These are phyloP conservation scores for Chernovozyma sophiae-reginae DNA, from an alignment of 1,139 yeast species.

Conservation along the genomic window DNA sequence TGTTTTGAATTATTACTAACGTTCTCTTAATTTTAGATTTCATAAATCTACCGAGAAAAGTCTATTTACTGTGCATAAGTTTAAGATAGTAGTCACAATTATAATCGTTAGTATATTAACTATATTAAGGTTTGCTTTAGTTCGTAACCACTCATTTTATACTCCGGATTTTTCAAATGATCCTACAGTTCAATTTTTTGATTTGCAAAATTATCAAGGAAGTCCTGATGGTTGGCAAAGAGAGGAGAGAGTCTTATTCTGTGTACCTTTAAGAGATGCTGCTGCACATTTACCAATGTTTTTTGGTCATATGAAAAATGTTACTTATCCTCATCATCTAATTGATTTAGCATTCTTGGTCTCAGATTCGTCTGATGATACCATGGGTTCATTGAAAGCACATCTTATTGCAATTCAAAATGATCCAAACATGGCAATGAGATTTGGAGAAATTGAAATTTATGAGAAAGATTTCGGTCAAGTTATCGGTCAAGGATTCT, in stretches of 20 bases:
- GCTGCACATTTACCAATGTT: constrained; percentile 63
- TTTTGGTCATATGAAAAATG: constrained; percentile 51
- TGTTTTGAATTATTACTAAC: too few relatives aligned
- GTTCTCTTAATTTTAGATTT: neutral
- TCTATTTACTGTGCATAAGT: neutral
- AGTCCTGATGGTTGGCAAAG: constrained; percentile 50
- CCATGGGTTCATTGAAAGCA: constrained; percentile 44
- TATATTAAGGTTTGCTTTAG: neutral
- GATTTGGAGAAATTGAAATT: constrained; percentile 55
- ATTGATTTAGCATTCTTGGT: constrained; percentile 58
- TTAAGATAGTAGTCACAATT: neutral
- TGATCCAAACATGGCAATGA: constrained; percentile 35
- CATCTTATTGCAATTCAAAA: constrained; percentile 43
- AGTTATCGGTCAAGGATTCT: constrained; percentile 48
- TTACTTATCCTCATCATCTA: constrained; percentile 54
- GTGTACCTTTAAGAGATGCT: constrained; percentile 60
- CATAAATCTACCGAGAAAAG: neutral
- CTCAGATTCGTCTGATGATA: constrained; percentile 55
- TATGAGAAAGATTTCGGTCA: constrained; percentile 53
- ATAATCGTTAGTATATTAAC: neutral
- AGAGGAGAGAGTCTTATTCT: constrained; percentile 51
- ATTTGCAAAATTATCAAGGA: constrained; percentile 42
- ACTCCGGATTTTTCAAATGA: constrained; percentile 20
- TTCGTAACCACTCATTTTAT: constrained; percentile 10
- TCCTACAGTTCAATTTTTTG: constrained; percentile 37